Evolutionary conservation across 2,329 filamentous ascomycete genomes (phyloP), one percentile per base, ranked within the genome.

Genomic region (Aspergillus hortae): DNA sequence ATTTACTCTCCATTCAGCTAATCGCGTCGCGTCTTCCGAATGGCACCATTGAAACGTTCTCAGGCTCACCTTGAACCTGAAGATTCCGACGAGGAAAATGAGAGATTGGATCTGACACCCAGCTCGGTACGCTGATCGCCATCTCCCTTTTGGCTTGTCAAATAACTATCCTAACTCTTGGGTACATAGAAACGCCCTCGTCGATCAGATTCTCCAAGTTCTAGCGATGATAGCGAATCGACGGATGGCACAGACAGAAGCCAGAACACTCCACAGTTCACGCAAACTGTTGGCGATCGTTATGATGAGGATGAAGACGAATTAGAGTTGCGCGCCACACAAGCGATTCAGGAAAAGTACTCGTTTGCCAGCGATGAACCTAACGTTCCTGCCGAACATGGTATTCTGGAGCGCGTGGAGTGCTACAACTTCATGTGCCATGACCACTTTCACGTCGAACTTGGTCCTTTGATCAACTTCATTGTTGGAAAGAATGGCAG

Each of bases 361-460:
- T 69, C 68, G 49, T 70, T 76, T 42, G 63, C 70, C 30, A 73
- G 70, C 35, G 71, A 81, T 48, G 81, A 83, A 11, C 80, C 88
- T 19, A 96, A 96, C 61, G 79, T 84, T 36, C 82, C 88, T 1
- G 87, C 90, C 0, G 88, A 95, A 36, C 87, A 89, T 61, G 92
- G 90, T 1, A 92, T 97, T 49, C 87, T 97, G 44, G 88, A 96
- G 69, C 86, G 86, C 56, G 88, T 97, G 50, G 88, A 85, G 35
- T 95, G 91, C 68, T 82, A 85, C 61, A 96, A 96, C 69, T 97
- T 97, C 72, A 97, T 97, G 94, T 97, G 92, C 65, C 94, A 99
- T 68, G 79, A 85, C 42, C 85, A 87, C 50, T 80, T 97, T 15
- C 84, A 87, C 41, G 88, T 95, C 54, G 82, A 88, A 51, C 79